These are phyloP conservation scores for Populus tremula DNA, from an alignment of 345 rosid species.

Conservation along the genomic window DNA sequence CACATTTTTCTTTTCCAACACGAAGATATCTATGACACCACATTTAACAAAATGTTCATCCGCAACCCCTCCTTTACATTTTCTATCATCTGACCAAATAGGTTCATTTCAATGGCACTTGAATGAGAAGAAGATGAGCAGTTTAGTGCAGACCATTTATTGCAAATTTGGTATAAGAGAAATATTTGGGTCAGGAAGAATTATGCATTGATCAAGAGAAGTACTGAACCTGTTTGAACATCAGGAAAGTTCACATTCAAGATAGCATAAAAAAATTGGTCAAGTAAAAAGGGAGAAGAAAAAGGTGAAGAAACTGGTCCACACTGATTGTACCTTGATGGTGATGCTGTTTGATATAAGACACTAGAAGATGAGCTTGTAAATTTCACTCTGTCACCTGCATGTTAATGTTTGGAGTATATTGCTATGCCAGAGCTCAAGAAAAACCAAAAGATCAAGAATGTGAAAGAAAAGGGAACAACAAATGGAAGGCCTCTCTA, in stretches of 20 bases:
- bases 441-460: neutral
- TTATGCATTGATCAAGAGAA: neutral
- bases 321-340: conserved; percentile 48
- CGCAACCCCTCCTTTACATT: neutral
- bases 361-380: conserved; percentile 42
- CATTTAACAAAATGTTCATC: neutral
- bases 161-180: neutral
- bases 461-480: conserved; percentile 3
- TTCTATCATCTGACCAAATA: neutral
- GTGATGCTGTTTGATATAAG: conserved; percentile 43
- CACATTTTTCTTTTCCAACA: neutral
- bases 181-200: neutral
- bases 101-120: neutral
- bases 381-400: conserved; percentile 82
- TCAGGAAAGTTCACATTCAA: neutral
- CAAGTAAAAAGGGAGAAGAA: neutral
- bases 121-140: neutral
- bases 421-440: conserved; percentile 17
- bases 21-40: neutral
- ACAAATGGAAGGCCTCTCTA: neutral
- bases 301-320: neutral
- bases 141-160: neutral
- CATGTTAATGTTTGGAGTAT: conserved; percentile 15
- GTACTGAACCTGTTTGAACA: neutral
- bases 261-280: neutral